Evolutionary conservation across 495 filamentous ascomycete species (phyloP).

Genomic region (Eremomyces bilateralis): DNA sequence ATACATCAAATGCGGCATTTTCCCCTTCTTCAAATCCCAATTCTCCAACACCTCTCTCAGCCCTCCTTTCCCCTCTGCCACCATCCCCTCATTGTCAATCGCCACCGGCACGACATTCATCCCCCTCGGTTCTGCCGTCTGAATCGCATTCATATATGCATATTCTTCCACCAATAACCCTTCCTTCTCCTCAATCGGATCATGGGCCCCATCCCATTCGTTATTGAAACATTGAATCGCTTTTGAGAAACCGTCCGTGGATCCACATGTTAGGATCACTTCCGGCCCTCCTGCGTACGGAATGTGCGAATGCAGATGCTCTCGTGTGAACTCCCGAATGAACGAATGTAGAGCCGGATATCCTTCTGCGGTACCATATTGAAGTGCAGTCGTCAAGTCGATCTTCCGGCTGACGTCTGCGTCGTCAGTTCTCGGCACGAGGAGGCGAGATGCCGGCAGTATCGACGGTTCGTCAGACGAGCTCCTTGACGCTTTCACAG

Average conservation of each 20-base stretch:
- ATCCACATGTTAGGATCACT: slow-evolving; percentile 52
- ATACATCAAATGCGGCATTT: slow-evolving; percentile 67
- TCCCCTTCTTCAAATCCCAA: slow-evolving; percentile 55
- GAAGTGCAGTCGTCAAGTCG: slow-evolving; percentile 60
- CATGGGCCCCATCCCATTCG: slow-evolving; percentile 43
- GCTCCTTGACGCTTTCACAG: too few relatives aligned
- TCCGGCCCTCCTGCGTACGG: slow-evolving; percentile 61
- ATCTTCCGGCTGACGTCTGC: slow-evolving; percentile 39
- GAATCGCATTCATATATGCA: slow-evolving; percentile 52
- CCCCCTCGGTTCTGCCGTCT: slow-evolving; percentile 42
- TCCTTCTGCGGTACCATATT: slow-evolving; percentile 64
- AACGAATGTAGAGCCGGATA: slow-evolving; percentile 56
- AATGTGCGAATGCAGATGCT: slow-evolving; percentile 58
- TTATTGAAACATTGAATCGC: slow-evolving; percentile 48
- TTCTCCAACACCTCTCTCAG: slow-evolving; percentile 57
- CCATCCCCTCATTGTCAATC: slow-evolving; percentile 64
- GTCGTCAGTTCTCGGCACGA: slow-evolving; percentile 38
- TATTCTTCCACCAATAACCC: slow-evolving; percentile 59
- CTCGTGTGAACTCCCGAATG: slow-evolving; percentile 51
- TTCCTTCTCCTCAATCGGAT: slow-evolving; percentile 43
- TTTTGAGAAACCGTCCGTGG: slow-evolving; percentile 71
- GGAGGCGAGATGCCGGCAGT: slow-evolving; percentile 27
- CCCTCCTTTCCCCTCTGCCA: slow-evolving; percentile 38
- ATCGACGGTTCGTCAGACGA: slow-evolving; percentile 9
- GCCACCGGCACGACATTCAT: slow-evolving; percentile 47